A percentile compares a stretch with the other conserved stretches of the same genome.
These are phyloP conservation scores for Dryadomyces quercus-mongolicae DNA, from an alignment of 2,329 filamentous ascomycete genomes.

Conservation along the genomic window DNA sequence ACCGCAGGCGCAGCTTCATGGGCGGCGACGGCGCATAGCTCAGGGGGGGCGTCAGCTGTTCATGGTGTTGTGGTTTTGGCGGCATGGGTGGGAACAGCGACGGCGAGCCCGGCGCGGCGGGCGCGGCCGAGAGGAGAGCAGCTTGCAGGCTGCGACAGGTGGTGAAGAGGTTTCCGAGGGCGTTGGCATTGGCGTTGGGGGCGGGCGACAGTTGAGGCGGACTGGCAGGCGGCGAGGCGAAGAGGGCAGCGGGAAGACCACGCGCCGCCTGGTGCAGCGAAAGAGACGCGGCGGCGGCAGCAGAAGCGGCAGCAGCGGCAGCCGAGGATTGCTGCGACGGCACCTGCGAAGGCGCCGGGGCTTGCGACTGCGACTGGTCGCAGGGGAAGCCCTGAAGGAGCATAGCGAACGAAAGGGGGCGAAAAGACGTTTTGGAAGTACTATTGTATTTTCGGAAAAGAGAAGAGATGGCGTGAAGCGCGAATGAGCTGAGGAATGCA, in stretches of 20 bases:
- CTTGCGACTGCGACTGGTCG: slow-evolving; percentile 5
- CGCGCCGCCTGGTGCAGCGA: neutral
- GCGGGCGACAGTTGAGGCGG: slow-evolving; percentile 31
- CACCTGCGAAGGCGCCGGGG: neutral
- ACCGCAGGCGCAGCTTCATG: slow-evolving; percentile 43
- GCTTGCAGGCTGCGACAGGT: slow-evolving; percentile 51
- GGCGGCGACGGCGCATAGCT: slow-evolving; percentile 24
- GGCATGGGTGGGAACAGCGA: slow-evolving; percentile 17
- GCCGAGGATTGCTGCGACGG: neutral
- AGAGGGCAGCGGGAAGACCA: slow-evolving; percentile 3
- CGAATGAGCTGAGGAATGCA: too few species aligned
- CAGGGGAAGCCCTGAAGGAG: slow-evolving; percentile 11
- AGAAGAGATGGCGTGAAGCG: too few species aligned
- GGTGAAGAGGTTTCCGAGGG: slow-evolving; percentile 42
- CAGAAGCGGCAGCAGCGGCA: neutral
- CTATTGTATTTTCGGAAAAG: too few species aligned
- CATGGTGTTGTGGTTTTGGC: slow-evolving; percentile 15
- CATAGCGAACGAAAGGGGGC: slow-evolving; percentile 1
- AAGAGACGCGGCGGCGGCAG: neutral
- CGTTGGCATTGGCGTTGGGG: slow-evolving; percentile 18
- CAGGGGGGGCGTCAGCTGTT: slow-evolving; percentile 42
- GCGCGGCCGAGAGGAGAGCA: slow-evolving; percentile 29
- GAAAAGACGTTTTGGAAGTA: too few species aligned
- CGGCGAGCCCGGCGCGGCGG: slow-evolving; percentile 25
- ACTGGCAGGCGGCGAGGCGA: slow-evolving; percentile 48